Evolutionary conservation across 148 eudicot genomes (phyloP), one percentile per base, ranked within the genome.

Genomic region (Fagopyrum homotropicum): DNA sequence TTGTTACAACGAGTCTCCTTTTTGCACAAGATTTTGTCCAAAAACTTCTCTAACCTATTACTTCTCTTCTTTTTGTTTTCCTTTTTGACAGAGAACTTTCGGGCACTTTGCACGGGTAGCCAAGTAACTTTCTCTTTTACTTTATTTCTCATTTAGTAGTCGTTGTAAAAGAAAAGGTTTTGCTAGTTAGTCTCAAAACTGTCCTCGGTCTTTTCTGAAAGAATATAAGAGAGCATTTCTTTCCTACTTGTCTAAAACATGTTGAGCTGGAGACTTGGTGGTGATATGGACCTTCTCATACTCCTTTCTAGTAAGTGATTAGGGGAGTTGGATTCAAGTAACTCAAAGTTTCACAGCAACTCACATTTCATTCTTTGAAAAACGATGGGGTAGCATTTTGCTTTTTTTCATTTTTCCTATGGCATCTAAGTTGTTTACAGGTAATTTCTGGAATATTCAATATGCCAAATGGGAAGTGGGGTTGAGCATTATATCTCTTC

Each of bases 61-160:
- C 51, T 64, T 46, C 12, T 81, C 3, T 22, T 72, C 3, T 22
- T 72, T 59, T 47, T 17, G 48, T 73, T 50, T 76, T 60, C 64
- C 75, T 77, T 51, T 59, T 72, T 45, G 86, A 91, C 97, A 96
- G 99, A 96, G 84, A 96, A 96, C 72, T 96, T 96, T 63, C 91
- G 98, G 85, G 94, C 99, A 26, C 90, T 96, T 81, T 96, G 99
- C 89, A 96, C 99, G 60, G 99, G 99, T 96, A 96, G 83, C 83
- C 87, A 86, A 79, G 88, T 81, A 89, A 86, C 96, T 75, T 80
- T 82, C 85, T 79, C 76, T 83, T 79, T 78, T 80, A 72, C 75
- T 63, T 76, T 15, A 69, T 60, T 60, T 48, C 19, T 19, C 44
- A 49, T 45, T 29, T 61, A 50, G 68, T 46, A 14, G 72, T 77